phyloP scores from a whole-genome alignment of 1,284 basidiomycete genomes.

The Laetiporus sulphureus region DNA sequence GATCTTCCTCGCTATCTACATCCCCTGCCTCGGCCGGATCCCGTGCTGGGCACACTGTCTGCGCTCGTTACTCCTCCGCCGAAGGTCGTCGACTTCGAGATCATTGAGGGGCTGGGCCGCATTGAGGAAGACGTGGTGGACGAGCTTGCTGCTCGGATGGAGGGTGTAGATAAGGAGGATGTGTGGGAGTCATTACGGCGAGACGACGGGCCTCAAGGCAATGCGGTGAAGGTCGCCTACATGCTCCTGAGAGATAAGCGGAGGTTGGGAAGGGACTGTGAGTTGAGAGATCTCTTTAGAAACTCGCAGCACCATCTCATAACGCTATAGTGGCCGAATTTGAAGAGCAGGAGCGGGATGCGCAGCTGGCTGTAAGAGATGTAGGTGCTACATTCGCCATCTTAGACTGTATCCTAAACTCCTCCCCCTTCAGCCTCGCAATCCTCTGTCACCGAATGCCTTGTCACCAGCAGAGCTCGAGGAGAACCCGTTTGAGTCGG shows the following conservation, averaged over 20 bases:
- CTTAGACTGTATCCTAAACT: background rate
- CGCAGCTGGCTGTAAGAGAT: constrained; percentile 71
- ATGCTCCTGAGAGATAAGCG: constrained; percentile 89
- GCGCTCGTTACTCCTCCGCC: constrained; percentile 56
- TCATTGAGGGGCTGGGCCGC: constrained; percentile 78
- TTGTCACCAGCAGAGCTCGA: constrained; percentile 52
- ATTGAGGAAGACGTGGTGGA: constrained; percentile 89
- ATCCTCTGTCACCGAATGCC: constrained; percentile 38
- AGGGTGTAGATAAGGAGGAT: constrained; percentile 75
- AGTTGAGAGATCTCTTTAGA: too few relatives aligned
- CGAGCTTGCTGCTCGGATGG: constrained; percentile 71
- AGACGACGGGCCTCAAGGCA: constrained; percentile 80
- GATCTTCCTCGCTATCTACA: constrained; percentile 85
- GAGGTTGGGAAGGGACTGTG: constrained; percentile 76
- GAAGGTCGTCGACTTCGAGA: constrained; percentile 63
- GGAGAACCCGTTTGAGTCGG: constrained; percentile 71
- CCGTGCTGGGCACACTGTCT: constrained; percentile 65
- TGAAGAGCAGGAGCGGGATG: constrained; percentile 78
- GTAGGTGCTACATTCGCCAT: constrained; percentile 47
- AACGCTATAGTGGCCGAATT: constrained; percentile 69
- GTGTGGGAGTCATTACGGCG: constrained; percentile 80
- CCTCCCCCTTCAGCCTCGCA: constrained; percentile 49
- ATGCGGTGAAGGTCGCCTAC: constrained; percentile 96
- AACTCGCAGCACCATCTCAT: too few relatives aligned
- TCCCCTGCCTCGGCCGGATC: constrained; percentile 77